Percentiles rank a stretch among this genome's conserved stretches.
Evolutionary conservation across 2,329 filamentous ascomycete species (phyloP).

Genomic region (Zelopaecilomyces penicillatus): DNA sequence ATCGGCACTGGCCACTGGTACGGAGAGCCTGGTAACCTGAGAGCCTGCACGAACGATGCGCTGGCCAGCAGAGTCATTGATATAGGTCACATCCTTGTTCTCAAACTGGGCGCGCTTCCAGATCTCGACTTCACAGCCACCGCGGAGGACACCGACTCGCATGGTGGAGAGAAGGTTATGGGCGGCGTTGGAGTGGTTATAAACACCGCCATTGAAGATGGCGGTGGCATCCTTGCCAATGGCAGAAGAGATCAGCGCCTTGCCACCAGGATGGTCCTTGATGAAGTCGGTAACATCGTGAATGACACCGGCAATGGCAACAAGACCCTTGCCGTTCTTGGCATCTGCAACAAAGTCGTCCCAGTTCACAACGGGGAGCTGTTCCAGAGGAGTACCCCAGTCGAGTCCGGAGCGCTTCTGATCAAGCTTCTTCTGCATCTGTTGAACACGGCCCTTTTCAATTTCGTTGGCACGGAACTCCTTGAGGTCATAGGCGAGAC

Average conservation of each 20-base stretch:
- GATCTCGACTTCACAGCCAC: slow-evolving; percentile 83
- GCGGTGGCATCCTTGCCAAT: slow-evolving; percentile 83
- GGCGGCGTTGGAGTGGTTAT: slow-evolving; percentile 81
- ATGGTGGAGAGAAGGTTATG: slow-evolving; percentile 85
- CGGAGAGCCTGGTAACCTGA: slow-evolving; percentile 75
- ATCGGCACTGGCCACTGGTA: slow-evolving; percentile 74
- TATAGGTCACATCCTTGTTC: slow-evolving; percentile 72
- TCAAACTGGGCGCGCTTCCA: slow-evolving; percentile 83
- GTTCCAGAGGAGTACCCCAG: slow-evolving; percentile 79
- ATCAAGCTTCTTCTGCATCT: slow-evolving; percentile 87
- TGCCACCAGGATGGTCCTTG: slow-evolving; percentile 84
- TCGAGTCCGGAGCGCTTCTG: slow-evolving; percentile 75
- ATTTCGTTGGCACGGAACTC: slow-evolving; percentile 89
- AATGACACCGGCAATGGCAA: slow-evolving; percentile 75
- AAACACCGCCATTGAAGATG: slow-evolving; percentile 88
- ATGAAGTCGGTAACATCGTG: slow-evolving; percentile 81
- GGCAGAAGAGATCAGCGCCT: slow-evolving; percentile 73
- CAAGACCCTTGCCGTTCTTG: slow-evolving; percentile 66
- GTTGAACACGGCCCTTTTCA: slow-evolving; percentile 82
- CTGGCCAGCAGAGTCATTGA: slow-evolving; percentile 73
- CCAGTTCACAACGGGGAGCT: slow-evolving; percentile 79
- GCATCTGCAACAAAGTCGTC: slow-evolving; percentile 74
- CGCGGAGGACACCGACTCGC: slow-evolving; percentile 78
- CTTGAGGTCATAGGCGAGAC: slow-evolving; percentile 80
- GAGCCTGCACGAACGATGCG: slow-evolving; percentile 78